Evolutionary conservation across 1,284 basidiomycete genomes (phyloP), one percentile per base, ranked within the genome.

Genomic region (Moesziomyces parantarcticus): DNA sequence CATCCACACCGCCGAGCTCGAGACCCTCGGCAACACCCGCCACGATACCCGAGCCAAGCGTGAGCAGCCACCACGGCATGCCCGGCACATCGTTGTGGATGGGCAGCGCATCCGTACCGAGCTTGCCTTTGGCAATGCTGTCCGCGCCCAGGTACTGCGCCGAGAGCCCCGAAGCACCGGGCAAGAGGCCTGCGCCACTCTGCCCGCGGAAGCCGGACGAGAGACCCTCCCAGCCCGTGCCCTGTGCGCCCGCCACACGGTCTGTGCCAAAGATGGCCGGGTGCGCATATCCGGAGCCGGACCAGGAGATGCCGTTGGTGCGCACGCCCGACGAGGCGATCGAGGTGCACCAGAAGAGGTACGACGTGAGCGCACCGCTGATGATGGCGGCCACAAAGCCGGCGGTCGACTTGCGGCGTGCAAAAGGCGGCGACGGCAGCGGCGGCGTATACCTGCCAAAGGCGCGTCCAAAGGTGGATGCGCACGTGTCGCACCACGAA

Each of bases 401-500:
- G 0, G 95, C 96, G 10, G 93, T 85, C 6, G 92, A 92, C 85
- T 96, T 96, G 77, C 92, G 89, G 0, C 89, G 88, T 0, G 92
- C 92, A 56, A 95, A 88, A 0, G 92, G 92, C 20, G 93, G 87
- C 85, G 82, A 80, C 2, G 92, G 92, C 1, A 98, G 90, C 10
- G 88, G 89, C 1, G 90, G 89, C 0, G 94, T 96, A 71, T 87
- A 87, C 14, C 87, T 86, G 21, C 94, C 94, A 84, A 90, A 94
- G 42, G 94, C 86, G 23, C 96, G 90, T 42, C 96, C 96, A 67
- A 97, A 88, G 7, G 93, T 94, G 4, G 94, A 97, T 0, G 96
- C 96, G 16, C 92, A 89, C 0, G 96, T 98, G 85, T 99, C 96
- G 4, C 93, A 94, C 93, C 96, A 97, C 26, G 94, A 95, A 45